phyloP scores from a whole-genome alignment of 345 rosid species.

The Salix udensis region DNA sequence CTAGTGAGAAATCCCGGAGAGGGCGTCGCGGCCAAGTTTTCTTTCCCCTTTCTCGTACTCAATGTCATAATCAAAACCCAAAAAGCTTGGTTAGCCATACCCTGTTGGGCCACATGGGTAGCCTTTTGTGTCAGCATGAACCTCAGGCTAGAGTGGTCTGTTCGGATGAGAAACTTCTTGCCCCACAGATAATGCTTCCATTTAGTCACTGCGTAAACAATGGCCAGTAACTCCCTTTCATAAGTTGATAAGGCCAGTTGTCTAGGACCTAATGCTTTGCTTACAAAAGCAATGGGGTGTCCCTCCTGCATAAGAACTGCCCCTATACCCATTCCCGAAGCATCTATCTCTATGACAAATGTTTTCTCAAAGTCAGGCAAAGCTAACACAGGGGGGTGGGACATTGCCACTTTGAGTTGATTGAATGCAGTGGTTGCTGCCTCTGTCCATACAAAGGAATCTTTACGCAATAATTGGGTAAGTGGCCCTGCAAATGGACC shows the following conservation, averaged over 20 bases:
- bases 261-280: neutral
- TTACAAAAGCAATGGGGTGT: no score
- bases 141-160: neutral
- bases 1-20: no score
- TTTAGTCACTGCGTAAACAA: neutral
- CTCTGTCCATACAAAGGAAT: neutral
- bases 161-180: no score
- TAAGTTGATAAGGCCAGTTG: fast-evolving
- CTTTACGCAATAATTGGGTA: neutral
- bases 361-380: neutral
- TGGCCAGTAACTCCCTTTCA: no score
- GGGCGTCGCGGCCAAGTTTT: no score
- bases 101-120: neutral
- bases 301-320: no score
- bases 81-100: no score
- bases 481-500: neutral
- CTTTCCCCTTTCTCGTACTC: neutral
- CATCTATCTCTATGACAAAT: no score
- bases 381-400: neutral
- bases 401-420: neutral
- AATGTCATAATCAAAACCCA: neutral
- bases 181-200: no score
- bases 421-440: neutral
- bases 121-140: no score
- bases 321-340: no score